Conservation (phyloP, 495 filamentous ascomycete genomes). For the Talaromyces borbonicus region DNA sequence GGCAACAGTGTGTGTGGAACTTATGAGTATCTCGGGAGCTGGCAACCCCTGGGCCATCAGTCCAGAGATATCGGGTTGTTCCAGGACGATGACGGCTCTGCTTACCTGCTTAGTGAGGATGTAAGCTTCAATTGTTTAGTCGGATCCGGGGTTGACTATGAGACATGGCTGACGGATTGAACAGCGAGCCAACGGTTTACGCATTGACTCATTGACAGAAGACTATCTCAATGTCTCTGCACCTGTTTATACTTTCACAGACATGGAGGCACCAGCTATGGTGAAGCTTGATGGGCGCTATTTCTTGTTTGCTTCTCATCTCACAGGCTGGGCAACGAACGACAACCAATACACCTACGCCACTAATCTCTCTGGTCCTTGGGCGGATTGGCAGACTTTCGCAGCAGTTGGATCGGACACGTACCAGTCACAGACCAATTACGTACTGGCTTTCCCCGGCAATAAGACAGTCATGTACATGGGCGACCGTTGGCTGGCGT, state of each 20-base stretch:
- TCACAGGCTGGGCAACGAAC: slow-evolving; percentile 41
- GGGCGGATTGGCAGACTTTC: slow-evolving; percentile 51
- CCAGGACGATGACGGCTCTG: slow-evolving; percentile 49
- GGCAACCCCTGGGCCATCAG: slow-evolving; percentile 40
- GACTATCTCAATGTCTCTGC: slow-evolving; percentile 36
- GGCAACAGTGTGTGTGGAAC: slow-evolving; percentile 47
- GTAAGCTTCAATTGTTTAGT: slow-evolving; percentile 14
- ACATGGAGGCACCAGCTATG: slow-evolving; percentile 38
- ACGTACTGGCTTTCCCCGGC: slow-evolving; percentile 32
- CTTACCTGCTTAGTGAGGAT: slow-evolving; percentile 56
- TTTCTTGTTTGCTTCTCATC: slow-evolving; percentile 42
- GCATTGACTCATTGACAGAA: slow-evolving; percentile 37
- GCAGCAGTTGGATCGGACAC: slow-evolving; percentile 45
- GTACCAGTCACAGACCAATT: slow-evolving; percentile 43
- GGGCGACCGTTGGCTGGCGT: slow-evolving; percentile 54
- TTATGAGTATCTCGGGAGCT: slow-evolving; percentile 37
- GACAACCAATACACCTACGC: slow-evolving; percentile 47
- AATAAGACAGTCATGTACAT: slow-evolving; percentile 45
- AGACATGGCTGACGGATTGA: neutral
- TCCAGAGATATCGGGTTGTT: slow-evolving; percentile 54
- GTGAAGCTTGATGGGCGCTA: slow-evolving; percentile 41
- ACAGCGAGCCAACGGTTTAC: slow-evolving; percentile 37
- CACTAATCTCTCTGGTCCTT: slow-evolving; percentile 34
- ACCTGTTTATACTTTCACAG: slow-evolving; percentile 30
- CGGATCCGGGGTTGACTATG: neutral